A percentile compares a stretch with the other conserved stretches of the same genome.
phyloP scores from a whole-genome alignment of 2,329 filamentous ascomycete genomes.

The Zalaria sp. region DNA sequence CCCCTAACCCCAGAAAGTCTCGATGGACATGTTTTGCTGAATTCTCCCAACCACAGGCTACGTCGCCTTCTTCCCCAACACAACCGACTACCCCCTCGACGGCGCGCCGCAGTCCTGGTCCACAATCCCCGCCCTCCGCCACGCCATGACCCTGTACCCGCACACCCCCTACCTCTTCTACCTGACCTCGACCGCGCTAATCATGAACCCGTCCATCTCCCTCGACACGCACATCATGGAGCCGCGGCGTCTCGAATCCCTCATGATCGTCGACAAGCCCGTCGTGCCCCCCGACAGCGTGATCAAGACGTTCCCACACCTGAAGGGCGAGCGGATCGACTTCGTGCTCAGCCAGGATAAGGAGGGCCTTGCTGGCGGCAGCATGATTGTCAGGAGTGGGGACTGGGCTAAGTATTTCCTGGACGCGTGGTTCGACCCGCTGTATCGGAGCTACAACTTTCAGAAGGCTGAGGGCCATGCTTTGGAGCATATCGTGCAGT shows the following conservation, averaged over 20 bases:
- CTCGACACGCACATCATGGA: constrained; percentile 61
- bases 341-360: constrained; percentile 75
- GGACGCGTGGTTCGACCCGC: constrained; percentile 90
- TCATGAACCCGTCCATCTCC: constrained; percentile 66
- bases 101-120: constrained; percentile 52
- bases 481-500: constrained; percentile 48
- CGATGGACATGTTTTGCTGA: no score
- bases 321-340: constrained; percentile 66
- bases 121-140: constrained; percentile 71
- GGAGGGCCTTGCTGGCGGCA: constrained; percentile 61
- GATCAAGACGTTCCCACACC: constrained; percentile 80
- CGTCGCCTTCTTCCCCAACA: constrained; percentile 64
- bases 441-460: constrained; percentile 91
- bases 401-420: constrained; percentile 89
- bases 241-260: constrained; percentile 49
- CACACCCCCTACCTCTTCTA: constrained; percentile 74
- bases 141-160: constrained; percentile 71
- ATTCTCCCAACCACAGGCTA: constrained; percentile 47
- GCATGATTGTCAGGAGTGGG: constrained; percentile 67
- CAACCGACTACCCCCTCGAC: constrained; percentile 59
- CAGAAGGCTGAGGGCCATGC: constrained; percentile 89
- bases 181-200: constrained; percentile 69
- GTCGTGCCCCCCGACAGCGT: constrained; percentile 93
- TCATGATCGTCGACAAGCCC: constrained; percentile 75
- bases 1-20: no score